Conservation (phyloP, 305 asterid species). For the Solanum hybrid region DNA sequence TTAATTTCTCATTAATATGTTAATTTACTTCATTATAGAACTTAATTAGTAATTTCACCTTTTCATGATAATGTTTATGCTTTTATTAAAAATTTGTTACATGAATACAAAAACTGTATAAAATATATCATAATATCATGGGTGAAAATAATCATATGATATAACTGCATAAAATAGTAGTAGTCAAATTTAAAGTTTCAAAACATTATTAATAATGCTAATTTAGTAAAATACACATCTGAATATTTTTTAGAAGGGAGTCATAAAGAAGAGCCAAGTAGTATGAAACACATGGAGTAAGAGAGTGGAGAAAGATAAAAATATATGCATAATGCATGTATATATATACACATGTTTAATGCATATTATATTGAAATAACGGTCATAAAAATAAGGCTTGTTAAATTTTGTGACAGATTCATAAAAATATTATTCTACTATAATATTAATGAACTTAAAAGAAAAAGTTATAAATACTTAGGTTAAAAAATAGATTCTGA, state of each 20-base stretch:
- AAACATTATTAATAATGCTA: background rate
- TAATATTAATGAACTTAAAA: background rate
- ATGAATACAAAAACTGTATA: too few relatives aligned
- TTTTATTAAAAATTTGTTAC: too few relatives aligned
- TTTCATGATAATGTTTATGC: too few relatives aligned
- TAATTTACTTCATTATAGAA: too few relatives aligned
- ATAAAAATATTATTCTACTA: too few relatives aligned
- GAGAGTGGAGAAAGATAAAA: background rate
- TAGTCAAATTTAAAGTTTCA: background rate
- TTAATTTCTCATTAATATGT: too few relatives aligned
- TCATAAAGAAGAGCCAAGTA: background rate
- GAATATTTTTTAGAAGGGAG: background rate
- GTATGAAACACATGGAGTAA: background rate
- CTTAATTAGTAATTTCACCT: too few relatives aligned
- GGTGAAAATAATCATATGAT: too few relatives aligned
- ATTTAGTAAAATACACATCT: background rate
- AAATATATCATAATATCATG: too few relatives aligned
- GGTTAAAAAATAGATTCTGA: background rate
- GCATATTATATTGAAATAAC: background rate
- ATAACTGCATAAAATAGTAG: background rate
- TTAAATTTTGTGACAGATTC: too few relatives aligned
- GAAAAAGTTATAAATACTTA: background rate
- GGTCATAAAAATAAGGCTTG: background rate
- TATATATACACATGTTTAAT: background rate
- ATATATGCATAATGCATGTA: too few relatives aligned